Base-by-base conservation (phyloP, 2,329 filamentous ascomycete genomes). In the Delphinella strobiligena region DNA sequence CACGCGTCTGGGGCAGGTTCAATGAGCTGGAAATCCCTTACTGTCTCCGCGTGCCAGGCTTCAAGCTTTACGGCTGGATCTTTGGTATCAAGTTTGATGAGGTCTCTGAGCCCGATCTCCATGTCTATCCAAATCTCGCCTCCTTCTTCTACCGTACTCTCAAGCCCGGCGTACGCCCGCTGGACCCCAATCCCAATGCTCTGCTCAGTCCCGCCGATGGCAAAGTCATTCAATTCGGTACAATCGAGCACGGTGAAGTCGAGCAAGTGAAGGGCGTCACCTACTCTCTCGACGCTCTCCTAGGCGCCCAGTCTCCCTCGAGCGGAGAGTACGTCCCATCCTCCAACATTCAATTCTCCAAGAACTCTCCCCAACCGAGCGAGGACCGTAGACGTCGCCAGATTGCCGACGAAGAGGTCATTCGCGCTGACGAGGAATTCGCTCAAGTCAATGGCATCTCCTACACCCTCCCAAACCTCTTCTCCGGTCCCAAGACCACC, bases 241-340 rank as follows among this genome's bases (percentile, higher is more conserved):
- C 78, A 51, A 95, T 98, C 42, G 82, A 93, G 53, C 78, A 88
- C 52, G 88, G 89, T 35, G 86, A 95, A 54, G 93, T 98, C 32
- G 91, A 98, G 60, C 91, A 98, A 64, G 89, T 98, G 47, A 98
- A 98, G 64, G 91, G 91, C 44, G 91, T 98, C 72, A 98, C 91
- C 1, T 98, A 98, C 63, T 93, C 81, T 49, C 74, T 98, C 40
- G 91, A 98, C 57, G 88, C 91, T 5, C 72, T 98, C 2, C 72
- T 98, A 2, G 91, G 91, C 37, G 61, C 61, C 49, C 42, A 60
- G 40, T 49, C 57, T 2, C 52, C 43, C 45, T 73, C 43, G 43
- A 55, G 29, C 14, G 75, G 74, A 61, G 61, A 80, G 51, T 56
- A 72, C 42, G 41, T 54, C 18, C 49, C 53, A 1, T 51, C 50